These are phyloP conservation scores for Kuraishia ogatae DNA, from an alignment of 805 yeast genomes.

Conservation along the genomic window DNA sequence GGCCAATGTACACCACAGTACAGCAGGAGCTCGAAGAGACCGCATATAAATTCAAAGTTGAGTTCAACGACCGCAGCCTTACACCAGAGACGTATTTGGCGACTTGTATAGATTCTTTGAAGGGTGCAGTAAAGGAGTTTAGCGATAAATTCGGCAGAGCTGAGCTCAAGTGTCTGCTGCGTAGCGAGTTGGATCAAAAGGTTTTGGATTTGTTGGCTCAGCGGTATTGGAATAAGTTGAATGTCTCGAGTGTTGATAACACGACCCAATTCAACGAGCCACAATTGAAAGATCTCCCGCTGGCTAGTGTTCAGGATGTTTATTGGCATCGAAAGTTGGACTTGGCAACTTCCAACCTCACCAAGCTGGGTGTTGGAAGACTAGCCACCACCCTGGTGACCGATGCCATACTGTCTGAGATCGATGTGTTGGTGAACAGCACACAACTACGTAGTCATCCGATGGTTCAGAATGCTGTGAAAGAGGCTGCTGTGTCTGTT, in stretches of 20 bases:
- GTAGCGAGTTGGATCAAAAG: constrained; percentile 81
- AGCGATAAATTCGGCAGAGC: constrained; percentile 75
- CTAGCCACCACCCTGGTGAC: constrained; percentile 77
- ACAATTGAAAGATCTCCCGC: constrained; percentile 41
- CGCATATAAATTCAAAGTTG: constrained; percentile 87
- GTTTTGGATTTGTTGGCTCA: constrained; percentile 83
- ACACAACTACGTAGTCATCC: constrained; percentile 82
- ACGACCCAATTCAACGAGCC: not conserved
- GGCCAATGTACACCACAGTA: constrained; percentile 80
- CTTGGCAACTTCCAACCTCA: constrained; percentile 70
- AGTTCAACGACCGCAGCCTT: constrained; percentile 86
- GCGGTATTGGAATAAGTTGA: constrained; percentile 75
- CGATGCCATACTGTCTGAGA: constrained; percentile 68
- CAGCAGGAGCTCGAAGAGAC: constrained; percentile 92
- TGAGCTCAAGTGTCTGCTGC: constrained; percentile 70
- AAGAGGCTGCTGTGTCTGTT: constrained; percentile 78
- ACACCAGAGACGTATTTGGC: constrained; percentile 95
- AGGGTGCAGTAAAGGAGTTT: constrained; percentile 79
- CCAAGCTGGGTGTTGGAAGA: constrained; percentile 92
- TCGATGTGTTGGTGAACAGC: constrained; percentile 60
- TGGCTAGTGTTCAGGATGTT: constrained; percentile 53
- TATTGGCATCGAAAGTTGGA: constrained; percentile 89
- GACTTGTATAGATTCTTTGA: constrained; percentile 80
- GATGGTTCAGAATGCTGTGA: constrained; percentile 71
- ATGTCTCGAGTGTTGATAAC: constrained; percentile 11